A percentile compares a stretch with the other conserved stretches of the same genome.
These are phyloP conservation scores for Hymenoscyphus repandus DNA, from an alignment of 2,329 filamentous ascomycete species.

Conservation along the genomic window DNA sequence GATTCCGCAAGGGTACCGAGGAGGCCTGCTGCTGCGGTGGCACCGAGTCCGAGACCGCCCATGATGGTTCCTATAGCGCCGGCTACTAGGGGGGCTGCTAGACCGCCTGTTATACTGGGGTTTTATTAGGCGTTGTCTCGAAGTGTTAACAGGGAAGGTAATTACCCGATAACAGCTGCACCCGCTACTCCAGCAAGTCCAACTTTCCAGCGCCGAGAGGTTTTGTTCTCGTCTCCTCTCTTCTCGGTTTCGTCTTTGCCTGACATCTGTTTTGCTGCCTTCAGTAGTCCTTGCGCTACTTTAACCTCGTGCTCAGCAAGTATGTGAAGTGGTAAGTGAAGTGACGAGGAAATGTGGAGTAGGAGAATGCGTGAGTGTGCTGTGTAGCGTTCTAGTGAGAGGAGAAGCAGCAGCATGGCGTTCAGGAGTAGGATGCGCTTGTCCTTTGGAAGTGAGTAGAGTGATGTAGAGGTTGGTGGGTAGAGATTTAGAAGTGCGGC, in stretches of 20 bases:
- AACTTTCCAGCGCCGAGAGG: slow-evolving; percentile 79
- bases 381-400: slow-evolving; percentile 74
- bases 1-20: slow-evolving; percentile 77
- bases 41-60: slow-evolving; percentile 69
- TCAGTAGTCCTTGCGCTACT: slow-evolving; percentile 68
- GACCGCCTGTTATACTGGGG: slow-evolving; percentile 58
- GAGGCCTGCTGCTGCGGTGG: slow-evolving; percentile 69
- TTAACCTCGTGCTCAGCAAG: slow-evolving; percentile 69
- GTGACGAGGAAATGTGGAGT: slow-evolving; percentile 62
- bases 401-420: slow-evolving; percentile 62
- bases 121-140: not conserved
- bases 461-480: slow-evolving; percentile 53
- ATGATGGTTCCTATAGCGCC: slow-evolving; percentile 77
- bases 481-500: slow-evolving; percentile 46
- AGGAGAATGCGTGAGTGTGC: slow-evolving; percentile 69
- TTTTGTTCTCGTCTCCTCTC: slow-evolving; percentile 64
- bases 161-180: slow-evolving; percentile 59
- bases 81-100: slow-evolving; percentile 71
- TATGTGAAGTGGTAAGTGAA: slow-evolving; percentile 60
- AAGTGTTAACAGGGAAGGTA: not conserved
- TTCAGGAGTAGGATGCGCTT: slow-evolving; percentile 67
- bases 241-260: slow-evolving; percentile 68
- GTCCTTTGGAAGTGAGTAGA: slow-evolving; percentile 54
- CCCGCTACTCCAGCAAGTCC: slow-evolving; percentile 84
- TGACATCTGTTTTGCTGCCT: slow-evolving; percentile 66